phyloP scores from a whole-genome alignment of 495 filamentous ascomycete species.

The Aspergillus asperescens region DNA sequence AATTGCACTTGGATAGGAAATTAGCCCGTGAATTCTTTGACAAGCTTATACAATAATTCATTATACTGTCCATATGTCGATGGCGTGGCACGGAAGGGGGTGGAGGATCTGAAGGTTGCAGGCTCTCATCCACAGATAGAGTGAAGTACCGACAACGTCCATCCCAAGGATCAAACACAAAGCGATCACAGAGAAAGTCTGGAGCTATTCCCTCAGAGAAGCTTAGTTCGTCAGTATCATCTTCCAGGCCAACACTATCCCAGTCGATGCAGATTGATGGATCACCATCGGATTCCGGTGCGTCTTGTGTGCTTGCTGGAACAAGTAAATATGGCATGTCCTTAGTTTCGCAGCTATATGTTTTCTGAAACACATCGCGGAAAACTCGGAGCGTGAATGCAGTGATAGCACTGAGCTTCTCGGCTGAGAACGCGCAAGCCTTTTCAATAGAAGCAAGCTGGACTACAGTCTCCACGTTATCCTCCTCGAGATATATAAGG shows the following conservation, averaged over 20 bases:
- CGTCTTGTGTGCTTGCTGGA: constrained; percentile 41
- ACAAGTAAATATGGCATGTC: constrained; percentile 83
- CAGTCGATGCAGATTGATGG: constrained; percentile 56
- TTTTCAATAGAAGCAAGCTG: constrained; percentile 32
- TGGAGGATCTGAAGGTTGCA: constrained; percentile 52
- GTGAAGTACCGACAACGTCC: constrained; percentile 54
- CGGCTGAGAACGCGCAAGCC: constrained; percentile 35
- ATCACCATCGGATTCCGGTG: background rate
- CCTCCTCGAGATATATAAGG: constrained; percentile 62
- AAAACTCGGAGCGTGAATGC: constrained; percentile 71
- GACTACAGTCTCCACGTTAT: constrained; percentile 55
- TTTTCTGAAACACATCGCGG: constrained; percentile 85
- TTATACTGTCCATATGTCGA: constrained; percentile 54
- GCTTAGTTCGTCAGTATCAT: constrained; percentile 43
- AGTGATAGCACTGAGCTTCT: constrained; percentile 49
- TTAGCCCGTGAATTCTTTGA: constrained; percentile 48
- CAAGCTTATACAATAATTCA: constrained; percentile 59
- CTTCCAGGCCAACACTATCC: constrained; percentile 50
- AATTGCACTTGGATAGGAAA: constrained; percentile 42
- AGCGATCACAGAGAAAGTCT: constrained; percentile 56
- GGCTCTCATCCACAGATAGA: constrained; percentile 28
- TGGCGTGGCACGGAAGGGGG: constrained; percentile 41
- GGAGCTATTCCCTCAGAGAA: constrained; percentile 53
- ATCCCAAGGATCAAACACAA: constrained; percentile 69
- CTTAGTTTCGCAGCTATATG: constrained; percentile 55